These are phyloP conservation scores for Scheffersomyces coipomensis DNA, from an alignment of 805 yeast genomes.

Conservation along the genomic window DNA sequence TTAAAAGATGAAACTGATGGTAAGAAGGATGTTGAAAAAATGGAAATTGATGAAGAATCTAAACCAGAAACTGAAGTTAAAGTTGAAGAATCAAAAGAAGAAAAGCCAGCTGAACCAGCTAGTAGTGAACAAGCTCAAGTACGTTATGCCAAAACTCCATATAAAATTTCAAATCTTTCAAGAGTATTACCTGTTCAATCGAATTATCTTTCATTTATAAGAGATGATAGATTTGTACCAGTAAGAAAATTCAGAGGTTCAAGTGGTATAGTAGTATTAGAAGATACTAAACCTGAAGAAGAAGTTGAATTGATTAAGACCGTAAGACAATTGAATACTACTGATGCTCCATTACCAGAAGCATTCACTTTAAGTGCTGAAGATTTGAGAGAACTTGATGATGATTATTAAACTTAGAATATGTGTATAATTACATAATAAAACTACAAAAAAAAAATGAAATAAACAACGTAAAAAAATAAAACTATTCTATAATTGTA, in stretches of 20 bases:
- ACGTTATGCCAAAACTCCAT: conserved; percentile 63
- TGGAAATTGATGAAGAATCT: conserved; percentile 39
- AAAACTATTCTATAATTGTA: background rate
- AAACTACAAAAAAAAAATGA: background rate
- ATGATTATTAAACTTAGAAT: conserved; percentile 6
- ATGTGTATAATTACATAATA: background rate
- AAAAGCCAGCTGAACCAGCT: conserved; percentile 24
- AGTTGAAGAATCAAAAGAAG: conserved; percentile 8
- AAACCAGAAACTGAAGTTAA: conserved; percentile 12
- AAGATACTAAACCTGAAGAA: conserved; percentile 61
- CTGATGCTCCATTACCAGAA: conserved; percentile 73
- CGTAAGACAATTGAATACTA: conserved; percentile 71
- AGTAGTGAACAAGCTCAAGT: conserved; percentile 41
- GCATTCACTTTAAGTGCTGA: conserved; percentile 63
- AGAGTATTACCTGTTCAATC: conserved; percentile 90
- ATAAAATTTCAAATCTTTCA: conserved; percentile 72
- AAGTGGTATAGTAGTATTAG: conserved; percentile 71
- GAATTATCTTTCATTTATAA: conserved; percentile 73
- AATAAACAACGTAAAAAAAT: background rate
- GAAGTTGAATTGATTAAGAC: conserved; percentile 73
- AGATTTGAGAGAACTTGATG: conserved; percentile 44
- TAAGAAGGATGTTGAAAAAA: conserved; percentile 43
- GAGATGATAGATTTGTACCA: conserved; percentile 77
- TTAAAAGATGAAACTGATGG: conserved; percentile 33
- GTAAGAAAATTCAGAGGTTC: conserved; percentile 70